Evolutionary conservation across 768 basidiomycete genomes (phyloP).

Genomic region (Agrocybe pediades): DNA sequence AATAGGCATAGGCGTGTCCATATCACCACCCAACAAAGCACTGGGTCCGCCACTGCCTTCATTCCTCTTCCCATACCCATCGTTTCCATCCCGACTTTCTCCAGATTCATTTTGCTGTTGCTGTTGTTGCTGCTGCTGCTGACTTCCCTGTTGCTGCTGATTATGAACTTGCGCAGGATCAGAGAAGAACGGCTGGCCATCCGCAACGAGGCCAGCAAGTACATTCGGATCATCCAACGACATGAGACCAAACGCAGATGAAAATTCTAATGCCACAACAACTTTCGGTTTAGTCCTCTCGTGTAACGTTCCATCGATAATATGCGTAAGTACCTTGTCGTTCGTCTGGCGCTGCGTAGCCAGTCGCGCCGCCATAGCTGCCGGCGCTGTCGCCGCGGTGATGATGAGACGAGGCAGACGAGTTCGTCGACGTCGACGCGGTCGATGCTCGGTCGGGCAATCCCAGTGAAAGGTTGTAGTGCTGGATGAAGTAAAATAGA

Average conservation of each 20-base stretch:
- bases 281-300: conserved; percentile 6
- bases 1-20: conserved; percentile 51
- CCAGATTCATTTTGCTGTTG: no score
- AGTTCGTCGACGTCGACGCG: conserved; percentile 17
- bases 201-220: conserved; percentile 58
- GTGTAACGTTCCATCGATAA: conserved; percentile 9
- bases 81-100: not conserved
- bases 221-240: conserved; percentile 74
- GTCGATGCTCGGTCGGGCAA: conserved; percentile 20
- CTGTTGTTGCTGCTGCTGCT: not conserved
- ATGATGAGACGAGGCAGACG: conserved; percentile 16
- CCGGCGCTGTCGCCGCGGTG: not conserved
- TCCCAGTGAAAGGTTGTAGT: conserved; percentile 3
- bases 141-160: conserved; percentile 6
- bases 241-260: conserved; percentile 73
- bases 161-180: conserved; percentile 19
- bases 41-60: not conserved
- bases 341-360: conserved; percentile 17
- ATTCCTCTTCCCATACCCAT: not conserved
- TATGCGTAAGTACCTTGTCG: conserved; percentile 20
- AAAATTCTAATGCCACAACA: conserved; percentile 38
- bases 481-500: not conserved
- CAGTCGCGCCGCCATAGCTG: conserved; percentile 5
- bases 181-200: conserved; percentile 66
- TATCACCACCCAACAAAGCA: conserved; percentile 29